Evolutionary conservation across 192 early-diverging fungal genomes (phyloP).

Genomic region (Lobosporangium transversale): DNA sequence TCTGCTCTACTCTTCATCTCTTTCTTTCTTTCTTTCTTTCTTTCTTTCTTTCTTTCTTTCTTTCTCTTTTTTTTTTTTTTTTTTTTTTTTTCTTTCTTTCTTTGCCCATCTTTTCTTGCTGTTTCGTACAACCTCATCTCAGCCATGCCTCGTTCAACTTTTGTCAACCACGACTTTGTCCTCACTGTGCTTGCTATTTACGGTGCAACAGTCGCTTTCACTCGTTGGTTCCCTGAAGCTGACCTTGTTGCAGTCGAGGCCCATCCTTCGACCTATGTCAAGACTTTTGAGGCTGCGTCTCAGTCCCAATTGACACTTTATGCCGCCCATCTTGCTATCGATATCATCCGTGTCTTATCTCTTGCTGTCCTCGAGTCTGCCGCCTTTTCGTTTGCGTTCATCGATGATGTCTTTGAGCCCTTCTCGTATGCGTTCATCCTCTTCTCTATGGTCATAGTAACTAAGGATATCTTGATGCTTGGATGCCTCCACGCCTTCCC

Average conservation of each 20-base stretch:
- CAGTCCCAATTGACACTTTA: conserved; percentile 17
- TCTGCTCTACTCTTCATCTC: no score
- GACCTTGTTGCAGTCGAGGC: conserved; percentile 38
- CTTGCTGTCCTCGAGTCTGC: conserved; percentile 34
- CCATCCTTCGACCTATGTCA: conserved; percentile 27
- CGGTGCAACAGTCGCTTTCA: conserved; percentile 31
- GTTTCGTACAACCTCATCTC: not conserved
- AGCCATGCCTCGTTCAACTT: conserved; percentile 40
- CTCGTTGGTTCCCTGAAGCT: conserved; percentile 39
- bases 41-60: no score
- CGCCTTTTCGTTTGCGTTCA: conserved; percentile 39
- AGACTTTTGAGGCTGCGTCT: conserved; percentile 26
- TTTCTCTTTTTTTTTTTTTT: conserved; percentile 1
- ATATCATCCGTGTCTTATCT: conserved; percentile 30
- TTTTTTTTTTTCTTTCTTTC: conserved; percentile 3
- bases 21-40: no score
- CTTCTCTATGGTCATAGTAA: conserved; percentile 21
- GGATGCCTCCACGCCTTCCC: conserved; percentile 20
- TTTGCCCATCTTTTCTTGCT: not conserved
- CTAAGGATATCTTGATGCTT: conserved; percentile 44
- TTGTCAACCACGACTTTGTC: conserved; percentile 45
- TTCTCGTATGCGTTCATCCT: conserved; percentile 22
- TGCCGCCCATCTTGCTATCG: conserved; percentile 20
- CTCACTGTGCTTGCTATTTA: conserved; percentile 36
- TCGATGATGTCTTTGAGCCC: conserved; percentile 22